Percentiles rank a stretch among this genome's conserved stretches.
Evolutionary conservation across 2,329 filamentous ascomycete species (phyloP).

Genomic region (Pseudogymnoascus sp.): DNA sequence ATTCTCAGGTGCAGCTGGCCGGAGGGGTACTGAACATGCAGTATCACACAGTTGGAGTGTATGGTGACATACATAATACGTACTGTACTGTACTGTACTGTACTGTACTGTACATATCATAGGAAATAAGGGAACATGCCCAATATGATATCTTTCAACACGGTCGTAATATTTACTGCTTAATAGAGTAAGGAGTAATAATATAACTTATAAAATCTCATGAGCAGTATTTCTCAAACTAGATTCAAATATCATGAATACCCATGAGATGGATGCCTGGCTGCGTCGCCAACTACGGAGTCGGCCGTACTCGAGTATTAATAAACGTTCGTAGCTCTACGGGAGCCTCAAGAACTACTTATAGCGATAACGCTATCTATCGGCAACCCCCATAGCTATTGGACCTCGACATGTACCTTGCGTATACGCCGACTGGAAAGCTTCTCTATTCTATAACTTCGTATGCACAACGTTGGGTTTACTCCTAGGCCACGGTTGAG

Average conservation of each 20-base stretch:
- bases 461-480: slow-evolving; percentile 9
- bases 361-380: slow-evolving; percentile 7
- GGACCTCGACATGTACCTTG: not conserved
- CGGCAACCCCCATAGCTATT: slow-evolving; percentile 5
- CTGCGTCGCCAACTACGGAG: not conserved
- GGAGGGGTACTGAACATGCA: not conserved
- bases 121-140: not conserved
- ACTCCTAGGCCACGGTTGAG: slow-evolving; percentile 44
- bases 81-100: not conserved
- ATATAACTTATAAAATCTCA: not conserved
- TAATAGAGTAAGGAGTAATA: not conserved
- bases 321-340: not conserved
- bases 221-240: too few relatives aligned
- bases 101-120: not conserved
- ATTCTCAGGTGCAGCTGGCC: not conserved
- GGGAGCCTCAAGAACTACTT: slow-evolving; percentile 7
- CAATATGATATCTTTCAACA: not conserved
- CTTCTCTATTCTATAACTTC: not conserved
- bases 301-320: not conserved
- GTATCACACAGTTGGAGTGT: not conserved
- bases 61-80: not conserved
- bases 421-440: not conserved
- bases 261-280: not conserved
- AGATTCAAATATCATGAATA: not conserved
- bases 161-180: not conserved